Evolutionary conservation across 2,329 filamentous ascomycete species (phyloP).

Genomic region (Clonostachys chloroleuca): DNA sequence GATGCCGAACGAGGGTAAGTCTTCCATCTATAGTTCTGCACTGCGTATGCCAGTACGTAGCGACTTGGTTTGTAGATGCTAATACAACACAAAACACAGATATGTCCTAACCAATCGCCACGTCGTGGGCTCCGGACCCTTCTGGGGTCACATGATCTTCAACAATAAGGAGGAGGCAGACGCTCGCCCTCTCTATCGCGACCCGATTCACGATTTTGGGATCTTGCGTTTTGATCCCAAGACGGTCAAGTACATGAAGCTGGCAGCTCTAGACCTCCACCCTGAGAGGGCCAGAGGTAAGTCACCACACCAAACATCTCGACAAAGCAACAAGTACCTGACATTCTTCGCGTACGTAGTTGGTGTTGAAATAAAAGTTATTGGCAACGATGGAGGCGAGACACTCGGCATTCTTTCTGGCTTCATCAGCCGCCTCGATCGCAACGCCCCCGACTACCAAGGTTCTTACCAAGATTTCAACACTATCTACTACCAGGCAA

Average conservation of each 20-base stretch:
- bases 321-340: too few species aligned
- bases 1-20: constrained; percentile 82
- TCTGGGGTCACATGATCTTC: constrained; percentile 97
- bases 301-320: constrained; percentile 8
- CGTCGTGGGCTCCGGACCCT: constrained; percentile 91
- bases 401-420: constrained; percentile 84
- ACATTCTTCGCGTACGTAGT: constrained; percentile 38
- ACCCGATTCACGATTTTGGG: constrained; percentile 97
- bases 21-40: not conserved
- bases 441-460: constrained; percentile 69
- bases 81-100: constrained; percentile 18
- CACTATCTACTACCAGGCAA: constrained; percentile 93
- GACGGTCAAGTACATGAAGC: constrained; percentile 94
- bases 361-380: constrained; percentile 90
- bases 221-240: constrained; percentile 95
- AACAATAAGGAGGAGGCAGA: constrained; percentile 98
- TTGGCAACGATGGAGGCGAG: constrained; percentile 97
- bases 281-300: constrained; percentile 75
- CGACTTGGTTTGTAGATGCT: not conserved
- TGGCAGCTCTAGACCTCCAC: constrained; percentile 73
- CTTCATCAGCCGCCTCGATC: not conserved
- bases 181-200: constrained; percentile 92
- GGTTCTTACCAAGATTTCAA: constrained; percentile 99
- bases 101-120: constrained; percentile 88
- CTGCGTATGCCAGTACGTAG: not conserved